phyloP scores from a whole-genome alignment of 257 asterid genomes.

The Cordia subcordata region DNA sequence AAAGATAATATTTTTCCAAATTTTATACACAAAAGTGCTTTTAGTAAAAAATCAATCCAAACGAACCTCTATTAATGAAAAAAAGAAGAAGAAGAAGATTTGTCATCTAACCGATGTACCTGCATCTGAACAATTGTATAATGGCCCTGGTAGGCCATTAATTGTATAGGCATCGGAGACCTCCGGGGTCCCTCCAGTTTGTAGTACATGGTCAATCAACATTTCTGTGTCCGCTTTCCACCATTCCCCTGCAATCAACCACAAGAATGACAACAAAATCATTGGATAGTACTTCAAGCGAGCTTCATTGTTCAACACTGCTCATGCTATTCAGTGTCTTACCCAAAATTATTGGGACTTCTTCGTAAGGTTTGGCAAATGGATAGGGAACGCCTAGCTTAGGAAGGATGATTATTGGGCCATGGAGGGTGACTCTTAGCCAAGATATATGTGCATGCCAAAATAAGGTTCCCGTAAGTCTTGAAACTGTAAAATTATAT shows the following conservation, averaged over 20 bases:
- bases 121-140: conserved; percentile 49
- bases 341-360: conserved; percentile 57
- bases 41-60: too few relatives aligned
- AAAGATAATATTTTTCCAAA: too few relatives aligned
- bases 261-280: not conserved
- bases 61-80: too few relatives aligned
- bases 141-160: conserved; percentile 56
- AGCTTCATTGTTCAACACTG: not conserved
- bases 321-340: not conserved
- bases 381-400: conserved; percentile 41
- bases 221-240: conserved; percentile 50
- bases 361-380: conserved; percentile 46
- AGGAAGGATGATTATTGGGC: conserved; percentile 56
- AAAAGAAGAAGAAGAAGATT: too few relatives aligned
- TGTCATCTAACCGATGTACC: conserved; percentile 26
- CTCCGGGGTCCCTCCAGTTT: conserved; percentile 52
- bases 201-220: conserved; percentile 41
- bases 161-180: conserved; percentile 61
- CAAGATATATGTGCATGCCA: conserved; percentile 69
- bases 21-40: too few relatives aligned
- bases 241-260: conserved; percentile 50
- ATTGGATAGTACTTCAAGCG: not conserved
- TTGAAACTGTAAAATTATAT: conserved; percentile 45
- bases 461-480: conserved; percentile 52
- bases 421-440: conserved; percentile 58